A percentile compares a stretch with the other conserved stretches of the same genome.
phyloP scores from a whole-genome alignment of 441 rosid genomes.

The Viola pubescens region DNA sequence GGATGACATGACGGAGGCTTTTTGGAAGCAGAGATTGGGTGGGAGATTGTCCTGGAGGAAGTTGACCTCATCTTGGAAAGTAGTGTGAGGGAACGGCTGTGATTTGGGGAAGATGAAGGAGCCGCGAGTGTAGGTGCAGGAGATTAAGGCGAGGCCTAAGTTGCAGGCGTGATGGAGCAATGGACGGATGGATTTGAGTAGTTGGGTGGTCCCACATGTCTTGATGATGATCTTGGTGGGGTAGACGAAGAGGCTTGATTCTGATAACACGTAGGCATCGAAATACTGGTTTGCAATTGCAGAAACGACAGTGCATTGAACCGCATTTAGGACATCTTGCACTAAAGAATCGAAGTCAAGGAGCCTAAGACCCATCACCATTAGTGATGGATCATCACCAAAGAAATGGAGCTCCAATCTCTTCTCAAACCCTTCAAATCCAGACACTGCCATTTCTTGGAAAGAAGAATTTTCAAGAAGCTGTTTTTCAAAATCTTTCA shows the following conservation, averaged over 20 bases:
- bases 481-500: neutral
- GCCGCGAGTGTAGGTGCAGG: conserved; percentile 84
- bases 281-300: conserved; percentile 74
- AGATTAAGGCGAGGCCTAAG: conserved; percentile 51
- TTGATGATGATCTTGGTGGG: conserved; percentile 92
- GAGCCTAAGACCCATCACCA: conserved; percentile 58
- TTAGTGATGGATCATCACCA: conserved; percentile 31
- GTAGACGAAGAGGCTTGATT: conserved; percentile 85
- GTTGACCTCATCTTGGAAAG: conserved; percentile 70
- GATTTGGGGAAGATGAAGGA: conserved; percentile 83
- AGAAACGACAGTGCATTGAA: conserved; percentile 88
- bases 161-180: conserved; percentile 46
- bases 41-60: conserved; percentile 64
- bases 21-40: conserved; percentile 40
- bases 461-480: neutral
- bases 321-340: conserved; percentile 42
- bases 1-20: conserved; percentile 77
- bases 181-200: conserved; percentile 82
- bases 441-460: conserved; percentile 62
- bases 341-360: conserved; percentile 69
- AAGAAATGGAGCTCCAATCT: conserved; percentile 83
- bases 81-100: conserved; percentile 85
- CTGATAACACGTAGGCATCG: conserved; percentile 90
- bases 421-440: conserved; percentile 96
- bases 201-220: conserved; percentile 95